A percentile compares a stretch with the other conserved stretches of the same genome.
phyloP scores from a whole-genome alignment of 1,284 basidiomycete species.

The Prillingera fragicola region DNA sequence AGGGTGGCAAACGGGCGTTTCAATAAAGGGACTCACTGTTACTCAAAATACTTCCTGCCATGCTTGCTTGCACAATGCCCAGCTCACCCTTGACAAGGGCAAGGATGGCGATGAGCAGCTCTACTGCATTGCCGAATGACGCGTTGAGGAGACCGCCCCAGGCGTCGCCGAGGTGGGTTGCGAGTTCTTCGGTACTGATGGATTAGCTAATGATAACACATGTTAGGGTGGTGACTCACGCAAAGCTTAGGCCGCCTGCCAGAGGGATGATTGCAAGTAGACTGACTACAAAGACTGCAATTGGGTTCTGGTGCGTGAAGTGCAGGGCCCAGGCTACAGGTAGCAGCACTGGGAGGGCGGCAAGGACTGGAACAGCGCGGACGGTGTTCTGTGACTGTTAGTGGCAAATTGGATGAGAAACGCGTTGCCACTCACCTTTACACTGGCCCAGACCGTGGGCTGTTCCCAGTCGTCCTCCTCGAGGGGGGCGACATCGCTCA shows the following conservation, averaged over 20 bases:
- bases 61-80: conserved; percentile 67
- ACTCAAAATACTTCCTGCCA: conserved; percentile 60
- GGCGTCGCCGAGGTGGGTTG: conserved; percentile 49
- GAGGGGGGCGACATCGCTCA: not conserved
- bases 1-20: not conserved
- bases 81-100: conserved; percentile 75
- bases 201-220: conserved; percentile 1
- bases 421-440: conserved; percentile 8
- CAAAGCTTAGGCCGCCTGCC: conserved; percentile 50
- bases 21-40: conserved; percentile 48
- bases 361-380: conserved; percentile 27
- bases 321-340: conserved; percentile 65
- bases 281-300: conserved; percentile 64
- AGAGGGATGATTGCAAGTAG: conserved; percentile 53
- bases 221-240: conserved; percentile 15
- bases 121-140: conserved; percentile 51
- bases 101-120: conserved; percentile 62
- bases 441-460: conserved; percentile 11
- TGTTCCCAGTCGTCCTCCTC: not conserved
- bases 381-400: conserved; percentile 29
- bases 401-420: not conserved
- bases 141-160: conserved; percentile 51
- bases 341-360: conserved; percentile 50
- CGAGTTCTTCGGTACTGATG: conserved; percentile 49
- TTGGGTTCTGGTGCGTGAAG: conserved; percentile 56